Base-by-base conservation (phyloP, 345 rosid species). In the Luvunga scandens region DNA sequence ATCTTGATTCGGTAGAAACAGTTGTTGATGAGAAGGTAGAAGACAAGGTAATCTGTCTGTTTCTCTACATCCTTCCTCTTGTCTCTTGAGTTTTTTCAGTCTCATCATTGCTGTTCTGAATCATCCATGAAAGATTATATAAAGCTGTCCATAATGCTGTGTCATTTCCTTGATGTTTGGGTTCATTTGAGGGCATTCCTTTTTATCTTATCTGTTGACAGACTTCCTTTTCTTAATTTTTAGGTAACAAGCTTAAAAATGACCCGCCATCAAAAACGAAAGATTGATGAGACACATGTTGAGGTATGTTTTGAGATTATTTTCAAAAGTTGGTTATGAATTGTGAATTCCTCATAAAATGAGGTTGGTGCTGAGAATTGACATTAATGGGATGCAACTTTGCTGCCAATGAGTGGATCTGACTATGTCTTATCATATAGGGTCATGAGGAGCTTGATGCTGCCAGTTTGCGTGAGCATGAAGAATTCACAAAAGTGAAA, bases 401-500 rank as follows among this genome's bases (percentile, higher is more conserved):
- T 50, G 6, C 6, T 73, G 30, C 34, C 3, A 34, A 48, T 36
- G 33, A 22, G 63, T 12, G 61, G 25, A 82, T 56, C 57, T 67
- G 59, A 30, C 9, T 39, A 19, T 71, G 27, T 57, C 53, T 82
- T 78, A 76, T 42, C 85, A 3, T 64, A 4, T 66, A 93, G 98
- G 99, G 99, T 65, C 99, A 97, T 72, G 99, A 97, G 84, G 99
- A 97, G 88, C 95, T 94, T 78, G 99, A 97, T 86, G 99, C 99
- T 74, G 99, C 99, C 65, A 96, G 99, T 80, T 88, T 96, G 83
- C 97, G 98, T 71, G 99, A 97, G 74, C 99, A 97, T 66, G 99
- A 97, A 84, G 99, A 97, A 77, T 97, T 97, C 79, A 97, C 99
- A 12, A 97, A 97, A 87, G 99, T 97, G 66, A 97, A 97, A 82